Percentiles rank a stretch among this genome's conserved stretches.
These are phyloP conservation scores for Fulvia fulva DNA, from an alignment of 2,329 filamentous ascomycete genomes.

Conservation along the genomic window DNA sequence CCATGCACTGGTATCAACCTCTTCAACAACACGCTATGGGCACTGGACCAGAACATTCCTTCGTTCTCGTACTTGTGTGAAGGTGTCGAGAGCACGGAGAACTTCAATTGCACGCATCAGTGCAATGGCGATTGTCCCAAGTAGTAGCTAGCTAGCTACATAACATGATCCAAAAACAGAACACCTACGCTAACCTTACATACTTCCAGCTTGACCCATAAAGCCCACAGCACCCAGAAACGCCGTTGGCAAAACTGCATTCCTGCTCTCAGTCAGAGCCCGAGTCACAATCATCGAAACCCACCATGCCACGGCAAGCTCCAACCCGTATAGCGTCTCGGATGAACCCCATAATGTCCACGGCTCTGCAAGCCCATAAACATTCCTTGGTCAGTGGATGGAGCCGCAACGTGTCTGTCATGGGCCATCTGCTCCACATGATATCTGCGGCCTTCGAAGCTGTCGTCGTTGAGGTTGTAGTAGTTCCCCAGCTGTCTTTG, in stretches of 20 bases:
- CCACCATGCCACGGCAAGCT: too few relatives aligned
- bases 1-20: slow-evolving; percentile 29
- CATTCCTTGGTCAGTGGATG: background rate
- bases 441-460: background rate
- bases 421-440: background rate
- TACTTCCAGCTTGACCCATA: too few relatives aligned
- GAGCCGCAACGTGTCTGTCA: background rate
- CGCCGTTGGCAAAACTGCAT: too few relatives aligned
- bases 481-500: too few relatives aligned
- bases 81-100: slow-evolving; percentile 19
- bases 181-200: too few relatives aligned
- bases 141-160: too few relatives aligned
- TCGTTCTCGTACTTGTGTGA: slow-evolving; percentile 26
- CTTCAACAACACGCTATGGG: slow-evolving; percentile 15
- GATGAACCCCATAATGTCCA: background rate
- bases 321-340: too few relatives aligned
- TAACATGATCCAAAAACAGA: background rate
- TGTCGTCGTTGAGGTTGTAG: background rate
- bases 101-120: slow-evolving; percentile 25
- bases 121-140: slow-evolving; percentile 16
- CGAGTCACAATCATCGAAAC: too few relatives aligned
- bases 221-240: too few relatives aligned
- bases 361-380: background rate
- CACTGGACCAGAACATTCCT: slow-evolving; percentile 18
- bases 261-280: too few relatives aligned